Evolutionary conservation across 163 green algal genomes (phyloP).

Genomic region (Botryococcus braunii): DNA sequence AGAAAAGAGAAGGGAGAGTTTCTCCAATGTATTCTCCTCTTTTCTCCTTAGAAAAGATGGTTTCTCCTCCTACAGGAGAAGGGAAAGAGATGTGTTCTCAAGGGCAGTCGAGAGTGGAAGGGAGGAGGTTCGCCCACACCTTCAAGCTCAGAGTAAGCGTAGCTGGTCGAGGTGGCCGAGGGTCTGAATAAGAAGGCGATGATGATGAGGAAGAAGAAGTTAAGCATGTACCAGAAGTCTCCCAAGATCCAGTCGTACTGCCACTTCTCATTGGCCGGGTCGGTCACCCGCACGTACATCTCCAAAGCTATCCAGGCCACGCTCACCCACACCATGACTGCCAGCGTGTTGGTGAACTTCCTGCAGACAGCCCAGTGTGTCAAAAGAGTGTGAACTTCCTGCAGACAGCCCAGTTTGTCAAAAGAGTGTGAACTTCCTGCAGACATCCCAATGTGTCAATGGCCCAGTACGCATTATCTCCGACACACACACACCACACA

Average conservation of each 20-base stretch:
- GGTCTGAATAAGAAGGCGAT: slow-evolving; percentile 55
- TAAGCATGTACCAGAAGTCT: slow-evolving; percentile 52
- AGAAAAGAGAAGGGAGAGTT: too few species aligned
- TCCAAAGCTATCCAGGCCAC: slow-evolving; percentile 61
- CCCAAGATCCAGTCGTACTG: slow-evolving; percentile 48
- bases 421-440: slow-evolving; percentile 47
- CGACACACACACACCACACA: too few species aligned
- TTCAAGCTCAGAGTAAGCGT: slow-evolving; percentile 26
- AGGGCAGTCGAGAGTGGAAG: too few species aligned
- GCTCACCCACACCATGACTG: slow-evolving; percentile 44
- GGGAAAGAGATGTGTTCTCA: too few species aligned
- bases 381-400: slow-evolving; percentile 52
- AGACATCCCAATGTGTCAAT: too few species aligned
- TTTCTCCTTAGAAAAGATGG: too few species aligned
- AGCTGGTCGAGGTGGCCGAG: slow-evolving; percentile 26
- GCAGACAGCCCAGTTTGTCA: too few species aligned
- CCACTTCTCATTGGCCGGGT: slow-evolving; percentile 54
- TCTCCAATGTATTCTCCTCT: too few species aligned
- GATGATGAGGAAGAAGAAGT: slow-evolving; percentile 36
- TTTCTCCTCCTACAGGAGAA: too few species aligned
- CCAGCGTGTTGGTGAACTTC: slow-evolving; percentile 54
- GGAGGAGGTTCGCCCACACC: too few species aligned
- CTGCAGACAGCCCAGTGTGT: slow-evolving; percentile 14
- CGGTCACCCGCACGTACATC: slow-evolving; percentile 49
- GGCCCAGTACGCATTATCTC: too few species aligned